phyloP scores from a whole-genome alignment of 805 yeast genomes.

The Kregervanrija delftensis region DNA sequence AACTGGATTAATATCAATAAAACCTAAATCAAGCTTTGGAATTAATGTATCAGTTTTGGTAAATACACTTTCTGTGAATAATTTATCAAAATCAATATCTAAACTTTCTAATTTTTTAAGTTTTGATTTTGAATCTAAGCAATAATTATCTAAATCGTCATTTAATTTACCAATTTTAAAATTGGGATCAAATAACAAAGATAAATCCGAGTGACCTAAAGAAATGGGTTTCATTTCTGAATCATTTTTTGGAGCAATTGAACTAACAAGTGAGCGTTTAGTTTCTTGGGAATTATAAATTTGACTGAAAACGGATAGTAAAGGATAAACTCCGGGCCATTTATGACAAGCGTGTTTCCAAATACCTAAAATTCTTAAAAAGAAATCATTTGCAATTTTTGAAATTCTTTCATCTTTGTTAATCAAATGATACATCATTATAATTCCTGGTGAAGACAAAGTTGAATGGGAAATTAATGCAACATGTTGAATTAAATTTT shows the following conservation, averaged over 20 bases:
- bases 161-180: conserved; percentile 1
- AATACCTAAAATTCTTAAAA: conserved; percentile 21
- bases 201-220: conserved; percentile 3
- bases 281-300: conserved; percentile 27
- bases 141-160: not conserved
- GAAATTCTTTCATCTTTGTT: conserved; percentile 21
- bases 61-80: conserved; percentile 22
- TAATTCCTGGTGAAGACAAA: conserved; percentile 55
- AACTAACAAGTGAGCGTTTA: conserved; percentile 12
- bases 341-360: conserved; percentile 38
- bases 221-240: not conserved
- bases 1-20: not conserved
- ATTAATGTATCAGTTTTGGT: conserved; percentile 13
- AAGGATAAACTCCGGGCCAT: conserved; percentile 49
- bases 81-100: conserved; percentile 16
- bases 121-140: conserved; percentile 1
- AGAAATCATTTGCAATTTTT: conserved; percentile 19
- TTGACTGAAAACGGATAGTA: conserved; percentile 44
- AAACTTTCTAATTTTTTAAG: conserved; percentile 6
- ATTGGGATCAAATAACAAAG: conserved; percentile 5
- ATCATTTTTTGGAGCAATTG: conserved; percentile 4
- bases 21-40: conserved; percentile 14
- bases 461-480: conserved; percentile 33
- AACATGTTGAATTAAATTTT: conserved; percentile 37
- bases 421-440: conserved; percentile 60